Evolutionary conservation across 495 filamentous ascomycete species (phyloP).

Genomic region (Symbiotaphrina buchneri): DNA sequence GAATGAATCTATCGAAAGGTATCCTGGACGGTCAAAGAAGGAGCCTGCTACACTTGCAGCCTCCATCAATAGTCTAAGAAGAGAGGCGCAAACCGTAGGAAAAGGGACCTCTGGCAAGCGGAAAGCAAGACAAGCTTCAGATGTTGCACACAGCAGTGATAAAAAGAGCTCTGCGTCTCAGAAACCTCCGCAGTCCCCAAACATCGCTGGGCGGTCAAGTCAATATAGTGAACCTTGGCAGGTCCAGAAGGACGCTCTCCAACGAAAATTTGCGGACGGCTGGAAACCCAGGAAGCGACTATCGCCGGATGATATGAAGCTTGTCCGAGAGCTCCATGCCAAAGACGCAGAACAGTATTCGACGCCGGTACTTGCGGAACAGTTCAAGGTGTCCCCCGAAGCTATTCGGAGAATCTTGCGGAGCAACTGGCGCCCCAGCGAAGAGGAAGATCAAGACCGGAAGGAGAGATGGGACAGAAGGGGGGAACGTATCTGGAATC

Average conservation of each 20-base stretch:
- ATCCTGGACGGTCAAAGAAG: no score
- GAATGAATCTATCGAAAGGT: no score
- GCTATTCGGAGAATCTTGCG: conserved; percentile 69
- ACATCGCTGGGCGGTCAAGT: not conserved
- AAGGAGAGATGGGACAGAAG: conserved; percentile 55
- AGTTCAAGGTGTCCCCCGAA: conserved; percentile 73
- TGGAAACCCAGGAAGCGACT: conserved; percentile 73
- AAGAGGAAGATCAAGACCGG: conserved; percentile 35
- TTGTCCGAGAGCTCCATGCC: conserved; percentile 57
- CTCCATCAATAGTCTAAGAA: no score
- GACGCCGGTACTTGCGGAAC: conserved; percentile 44
- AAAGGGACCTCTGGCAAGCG: not conserved
- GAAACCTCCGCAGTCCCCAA: not conserved
- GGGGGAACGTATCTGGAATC: conserved; percentile 53
- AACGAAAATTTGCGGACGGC: conserved; percentile 45
- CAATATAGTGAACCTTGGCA: conserved; percentile 35
- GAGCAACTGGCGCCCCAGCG: conserved; percentile 54
- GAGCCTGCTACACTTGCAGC: no score
- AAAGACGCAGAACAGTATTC: conserved; percentile 56
- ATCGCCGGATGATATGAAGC: conserved; percentile 74
- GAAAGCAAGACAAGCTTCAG: conserved; percentile 3
- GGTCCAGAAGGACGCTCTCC: conserved; percentile 42
- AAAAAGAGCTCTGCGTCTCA: no score
- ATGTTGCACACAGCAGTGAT: conserved; percentile 1
- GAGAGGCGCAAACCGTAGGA: not conserved